Evolutionary conservation across 768 basidiomycete species (phyloP).

Genomic region (Tricholoma furcatifolium): DNA sequence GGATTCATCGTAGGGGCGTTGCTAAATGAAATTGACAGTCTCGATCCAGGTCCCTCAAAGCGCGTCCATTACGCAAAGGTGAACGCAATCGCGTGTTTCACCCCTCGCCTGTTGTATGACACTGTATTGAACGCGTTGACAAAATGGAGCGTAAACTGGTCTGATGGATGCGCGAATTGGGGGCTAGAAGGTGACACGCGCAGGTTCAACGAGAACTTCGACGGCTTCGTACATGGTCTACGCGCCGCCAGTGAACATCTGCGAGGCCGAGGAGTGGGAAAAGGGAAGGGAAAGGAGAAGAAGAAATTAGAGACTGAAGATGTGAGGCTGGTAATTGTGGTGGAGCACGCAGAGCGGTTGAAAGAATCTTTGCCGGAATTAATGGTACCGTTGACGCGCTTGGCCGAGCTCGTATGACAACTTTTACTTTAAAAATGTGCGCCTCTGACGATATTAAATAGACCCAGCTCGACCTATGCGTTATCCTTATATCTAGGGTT

Average conservation of each 20-base stretch:
- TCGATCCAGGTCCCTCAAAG: constrained; percentile 18
- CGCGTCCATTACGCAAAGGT: constrained; percentile 43
- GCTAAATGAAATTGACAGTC: constrained; percentile 24
- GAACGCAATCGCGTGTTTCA: constrained; percentile 61
- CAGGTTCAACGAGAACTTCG: constrained; percentile 64
- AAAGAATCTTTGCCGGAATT: constrained; percentile 62
- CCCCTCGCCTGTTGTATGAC: constrained; percentile 64
- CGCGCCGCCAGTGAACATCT: constrained; percentile 34
- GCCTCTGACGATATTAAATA: constrained; percentile 24
- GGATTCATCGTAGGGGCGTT: constrained; percentile 39
- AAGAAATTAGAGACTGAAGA: constrained; percentile 17
- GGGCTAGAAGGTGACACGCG: constrained; percentile 32
- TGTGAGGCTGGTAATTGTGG: constrained; percentile 53
- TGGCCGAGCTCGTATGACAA: constrained; percentile 64
- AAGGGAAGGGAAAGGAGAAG: constrained; percentile 26
- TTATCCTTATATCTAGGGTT: constrained; percentile 62
- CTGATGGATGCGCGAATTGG: constrained; percentile 64
- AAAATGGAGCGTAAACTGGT: constrained; percentile 56
- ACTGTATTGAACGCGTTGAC: constrained; percentile 60
- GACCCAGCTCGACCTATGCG: constrained; percentile 58
- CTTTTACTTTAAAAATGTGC: neutral
- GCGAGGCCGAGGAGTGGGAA: constrained; percentile 9
- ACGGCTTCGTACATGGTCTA: constrained; percentile 70
- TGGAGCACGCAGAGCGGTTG: constrained; percentile 70
- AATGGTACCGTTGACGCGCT: constrained; percentile 66